Percentiles rank a stretch among this genome's conserved stretches.
These are phyloP conservation scores for Metschnikowia arizonensis DNA, from an alignment of 805 yeast genomes.

Conservation along the genomic window DNA sequence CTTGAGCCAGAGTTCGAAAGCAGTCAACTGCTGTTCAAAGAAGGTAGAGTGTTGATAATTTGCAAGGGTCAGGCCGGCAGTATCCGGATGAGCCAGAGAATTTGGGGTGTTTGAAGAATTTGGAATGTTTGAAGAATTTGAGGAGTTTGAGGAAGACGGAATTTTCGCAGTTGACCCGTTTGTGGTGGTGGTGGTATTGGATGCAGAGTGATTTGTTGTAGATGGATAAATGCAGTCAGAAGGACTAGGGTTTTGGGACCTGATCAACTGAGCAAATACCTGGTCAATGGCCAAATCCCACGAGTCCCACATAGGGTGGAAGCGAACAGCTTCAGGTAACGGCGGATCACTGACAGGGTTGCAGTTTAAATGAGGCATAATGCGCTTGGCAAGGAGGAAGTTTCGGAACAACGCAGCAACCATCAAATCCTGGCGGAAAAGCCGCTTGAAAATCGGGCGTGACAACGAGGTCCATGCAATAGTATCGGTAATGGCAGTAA, in stretches of 20 bases:
- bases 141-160: no score
- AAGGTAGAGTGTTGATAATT: constrained; percentile 88
- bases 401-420: constrained; percentile 95
- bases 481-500: constrained; percentile 96
- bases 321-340: constrained; percentile 72
- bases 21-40: constrained; percentile 93
- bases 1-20: constrained; percentile 93
- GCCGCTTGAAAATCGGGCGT: constrained; percentile 78
- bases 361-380: constrained; percentile 90
- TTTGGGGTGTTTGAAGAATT: not conserved
- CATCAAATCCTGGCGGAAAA: constrained; percentile 93
- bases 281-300: constrained; percentile 98
- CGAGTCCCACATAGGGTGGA: constrained; percentile 94
- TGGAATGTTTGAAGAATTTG: not conserved
- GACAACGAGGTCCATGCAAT: constrained; percentile 95
- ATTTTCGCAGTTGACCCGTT: no score
- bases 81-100: not conserved
- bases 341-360: constrained; percentile 94
- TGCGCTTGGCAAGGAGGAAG: constrained; percentile 84
- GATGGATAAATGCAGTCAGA: constrained; percentile 1
- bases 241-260: constrained; percentile 25
- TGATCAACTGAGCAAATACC: constrained; percentile 69
- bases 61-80: constrained; percentile 22
- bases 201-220: not conserved
- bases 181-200: no score